Conservation (phyloP, 2,329 filamentous ascomycete species). For the Botrytis elliptica region DNA sequence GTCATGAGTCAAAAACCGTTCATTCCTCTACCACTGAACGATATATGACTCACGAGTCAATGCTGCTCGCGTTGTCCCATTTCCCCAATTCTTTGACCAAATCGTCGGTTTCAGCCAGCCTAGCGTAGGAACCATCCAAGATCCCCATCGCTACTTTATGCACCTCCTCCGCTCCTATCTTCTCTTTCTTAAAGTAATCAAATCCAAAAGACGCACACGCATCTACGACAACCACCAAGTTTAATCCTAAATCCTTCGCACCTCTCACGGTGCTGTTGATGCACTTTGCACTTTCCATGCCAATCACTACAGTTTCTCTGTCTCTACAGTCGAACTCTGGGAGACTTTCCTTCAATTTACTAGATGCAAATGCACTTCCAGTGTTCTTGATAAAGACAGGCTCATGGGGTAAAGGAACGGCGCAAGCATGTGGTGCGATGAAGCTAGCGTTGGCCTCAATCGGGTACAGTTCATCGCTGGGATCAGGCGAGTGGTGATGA, state of each 20-base stretch:
- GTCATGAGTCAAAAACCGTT: neutral
- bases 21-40: too few relatives aligned
- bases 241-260: conserved; percentile 30
- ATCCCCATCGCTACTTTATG: conserved; percentile 13
- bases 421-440: conserved; percentile 26
- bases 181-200: neutral
- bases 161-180: conserved; percentile 8
- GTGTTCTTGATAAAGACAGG: conserved; percentile 27
- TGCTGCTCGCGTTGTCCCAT: neutral
- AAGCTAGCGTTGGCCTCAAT: conserved; percentile 21
- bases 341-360: conserved; percentile 5
- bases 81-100: neutral
- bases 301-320: conserved; percentile 28
- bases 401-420: conserved; percentile 24
- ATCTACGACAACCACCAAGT: conserved; percentile 31
- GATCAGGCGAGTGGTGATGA: conserved; percentile 27
- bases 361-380: conserved; percentile 29
- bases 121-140: neutral
- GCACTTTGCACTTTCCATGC: conserved; percentile 32
- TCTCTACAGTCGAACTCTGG: conserved; percentile 17
- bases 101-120: neutral
- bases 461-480: conserved; percentile 23
- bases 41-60: neutral
- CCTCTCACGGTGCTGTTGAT: conserved; percentile 30
- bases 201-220: conserved; percentile 30